Evolutionary conservation across 768 basidiomycete genomes (phyloP).

Genomic region (Boletus coccyginus): DNA sequence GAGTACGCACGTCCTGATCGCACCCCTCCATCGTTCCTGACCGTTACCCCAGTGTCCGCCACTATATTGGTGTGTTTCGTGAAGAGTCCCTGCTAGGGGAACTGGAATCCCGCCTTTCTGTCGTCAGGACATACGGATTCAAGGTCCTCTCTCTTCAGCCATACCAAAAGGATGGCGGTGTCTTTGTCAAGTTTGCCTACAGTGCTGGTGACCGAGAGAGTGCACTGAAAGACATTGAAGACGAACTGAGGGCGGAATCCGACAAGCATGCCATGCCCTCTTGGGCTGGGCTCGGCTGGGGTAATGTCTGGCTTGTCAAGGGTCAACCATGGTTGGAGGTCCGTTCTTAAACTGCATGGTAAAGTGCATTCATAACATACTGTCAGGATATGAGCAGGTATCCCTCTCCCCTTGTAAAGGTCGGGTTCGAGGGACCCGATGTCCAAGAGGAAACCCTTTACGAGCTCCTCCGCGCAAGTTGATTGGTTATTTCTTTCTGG

Average conservation of each 20-base stretch:
- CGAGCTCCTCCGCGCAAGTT: constrained; percentile 67
- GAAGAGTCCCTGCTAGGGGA: constrained; percentile 53
- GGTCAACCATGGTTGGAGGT: constrained; percentile 85
- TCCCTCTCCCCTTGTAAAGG: constrained; percentile 66
- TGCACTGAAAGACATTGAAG: constrained; percentile 48
- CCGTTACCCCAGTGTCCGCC: constrained; percentile 51
- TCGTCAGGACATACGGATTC: constrained; percentile 56
- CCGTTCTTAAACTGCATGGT: constrained; percentile 4
- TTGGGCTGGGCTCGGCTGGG: constrained; percentile 53
- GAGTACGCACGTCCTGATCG: constrained; percentile 50
- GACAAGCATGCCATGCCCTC: constrained; percentile 54
- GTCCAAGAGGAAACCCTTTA: constrained; percentile 79
- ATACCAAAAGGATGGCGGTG: constrained; percentile 79
- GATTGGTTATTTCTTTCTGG: background rate
- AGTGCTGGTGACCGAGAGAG: constrained; percentile 34
- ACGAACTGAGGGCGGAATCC: constrained; percentile 43
- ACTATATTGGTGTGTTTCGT: constrained; percentile 59
- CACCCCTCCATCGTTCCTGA: background rate
- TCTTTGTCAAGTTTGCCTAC: constrained; percentile 76
- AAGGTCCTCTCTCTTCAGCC: constrained; percentile 61
- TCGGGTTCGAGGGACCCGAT: constrained; percentile 90
- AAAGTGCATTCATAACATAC: background rate
- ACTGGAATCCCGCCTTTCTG: constrained; percentile 48
- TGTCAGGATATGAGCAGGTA: constrained; percentile 81
- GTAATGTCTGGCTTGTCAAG: constrained; percentile 68